Percentiles rank a stretch among this genome's conserved stretches.
Evolutionary conservation across 805 yeast genomes (phyloP).

Genomic region (Sugiyamaella mastotermitis): DNA sequence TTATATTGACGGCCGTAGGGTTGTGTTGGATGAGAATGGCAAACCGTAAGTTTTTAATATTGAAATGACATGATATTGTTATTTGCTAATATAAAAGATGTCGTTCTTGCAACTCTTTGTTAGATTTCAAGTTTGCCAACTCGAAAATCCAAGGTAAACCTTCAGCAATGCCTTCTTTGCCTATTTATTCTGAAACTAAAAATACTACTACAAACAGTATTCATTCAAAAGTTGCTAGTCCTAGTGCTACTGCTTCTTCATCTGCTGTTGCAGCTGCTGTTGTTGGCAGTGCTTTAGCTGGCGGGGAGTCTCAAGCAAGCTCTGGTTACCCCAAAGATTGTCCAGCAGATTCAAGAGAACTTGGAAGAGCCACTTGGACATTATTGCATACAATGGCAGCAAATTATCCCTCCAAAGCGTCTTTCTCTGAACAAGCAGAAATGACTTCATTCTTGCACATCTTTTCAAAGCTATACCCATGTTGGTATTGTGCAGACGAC

Average conservation of each 20-base stretch:
- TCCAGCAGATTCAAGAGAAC: conserved; percentile 79
- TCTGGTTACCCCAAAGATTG: conserved; percentile 38
- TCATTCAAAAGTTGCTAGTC: conserved; percentile 1
- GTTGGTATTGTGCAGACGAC: conserved; percentile 89
- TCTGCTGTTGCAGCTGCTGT: conserved; percentile 9
- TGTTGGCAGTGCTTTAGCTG: conserved; percentile 2
- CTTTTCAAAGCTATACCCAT: conserved; percentile 82
- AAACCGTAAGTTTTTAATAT: conserved; percentile 86
- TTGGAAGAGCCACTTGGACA: conserved; percentile 92
- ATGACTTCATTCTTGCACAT: conserved; percentile 62
- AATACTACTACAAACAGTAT: background rate
- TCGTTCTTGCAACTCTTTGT: conserved; percentile 77
- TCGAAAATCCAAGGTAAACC: conserved; percentile 19
- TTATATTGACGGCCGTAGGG: conserved; percentile 47
- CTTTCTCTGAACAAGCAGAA: conserved; percentile 56
- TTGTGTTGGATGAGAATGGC: conserved; percentile 80
- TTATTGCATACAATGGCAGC: conserved; percentile 88
- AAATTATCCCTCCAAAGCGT: conserved; percentile 69
- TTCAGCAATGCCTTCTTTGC: too few relatives aligned
- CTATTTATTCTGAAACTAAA: too few relatives aligned
- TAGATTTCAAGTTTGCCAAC: conserved; percentile 69
- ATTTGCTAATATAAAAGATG: conserved; percentile 42
- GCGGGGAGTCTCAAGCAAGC: conserved; percentile 22
- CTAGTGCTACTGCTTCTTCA: conserved; percentile 22
- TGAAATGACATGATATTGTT: background rate